phyloP scores from a whole-genome alignment of 768 basidiomycete species.

The Erythrobasidium yunnanense region DNA sequence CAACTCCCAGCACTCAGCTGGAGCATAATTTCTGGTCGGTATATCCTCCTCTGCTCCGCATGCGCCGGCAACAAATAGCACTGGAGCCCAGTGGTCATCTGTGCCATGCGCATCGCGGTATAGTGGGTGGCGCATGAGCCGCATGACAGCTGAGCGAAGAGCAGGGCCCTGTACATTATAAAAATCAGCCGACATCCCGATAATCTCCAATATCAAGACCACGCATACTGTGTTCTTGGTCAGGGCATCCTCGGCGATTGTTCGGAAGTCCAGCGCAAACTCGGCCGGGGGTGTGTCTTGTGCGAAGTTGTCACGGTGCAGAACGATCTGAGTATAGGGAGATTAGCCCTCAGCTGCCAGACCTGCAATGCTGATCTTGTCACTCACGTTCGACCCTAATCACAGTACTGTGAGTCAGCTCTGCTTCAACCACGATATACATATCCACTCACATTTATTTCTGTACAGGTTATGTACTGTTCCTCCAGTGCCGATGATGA shows the following conservation, averaged over 20 bases:
- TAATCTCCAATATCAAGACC: too few relatives aligned
- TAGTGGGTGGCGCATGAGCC: slow-evolving; percentile 23
- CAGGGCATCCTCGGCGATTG: slow-evolving; percentile 29
- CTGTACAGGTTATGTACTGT: not conserved
- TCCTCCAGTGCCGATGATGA: slow-evolving; percentile 31
- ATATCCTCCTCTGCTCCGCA: slow-evolving; percentile 30
- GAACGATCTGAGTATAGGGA: slow-evolving; percentile 28
- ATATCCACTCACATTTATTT: not conserved
- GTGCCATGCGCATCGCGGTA: slow-evolving; percentile 34
- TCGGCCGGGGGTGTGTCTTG: slow-evolving; percentile 30
- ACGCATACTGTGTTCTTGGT: slow-evolving; percentile 30
- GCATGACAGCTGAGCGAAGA: slow-evolving; percentile 7
- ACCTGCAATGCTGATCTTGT: not conserved
- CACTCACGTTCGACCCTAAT: not conserved
- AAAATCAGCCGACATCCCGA: too few relatives aligned
- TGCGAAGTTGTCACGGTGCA: slow-evolving; percentile 32
- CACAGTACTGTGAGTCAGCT: not conserved
- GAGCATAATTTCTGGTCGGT: slow-evolving; percentile 31
- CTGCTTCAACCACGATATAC: too few relatives aligned
- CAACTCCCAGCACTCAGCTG: slow-evolving; percentile 35
- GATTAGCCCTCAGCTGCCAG: not conserved
- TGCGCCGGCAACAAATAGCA: slow-evolving; percentile 33
- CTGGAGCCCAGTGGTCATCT: slow-evolving; percentile 36
- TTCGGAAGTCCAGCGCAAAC: slow-evolving; percentile 33
- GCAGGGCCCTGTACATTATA: slow-evolving; percentile 5